Evolutionary conservation across 768 basidiomycete genomes (phyloP).

Genomic region (Psilocybe tampanensis): DNA sequence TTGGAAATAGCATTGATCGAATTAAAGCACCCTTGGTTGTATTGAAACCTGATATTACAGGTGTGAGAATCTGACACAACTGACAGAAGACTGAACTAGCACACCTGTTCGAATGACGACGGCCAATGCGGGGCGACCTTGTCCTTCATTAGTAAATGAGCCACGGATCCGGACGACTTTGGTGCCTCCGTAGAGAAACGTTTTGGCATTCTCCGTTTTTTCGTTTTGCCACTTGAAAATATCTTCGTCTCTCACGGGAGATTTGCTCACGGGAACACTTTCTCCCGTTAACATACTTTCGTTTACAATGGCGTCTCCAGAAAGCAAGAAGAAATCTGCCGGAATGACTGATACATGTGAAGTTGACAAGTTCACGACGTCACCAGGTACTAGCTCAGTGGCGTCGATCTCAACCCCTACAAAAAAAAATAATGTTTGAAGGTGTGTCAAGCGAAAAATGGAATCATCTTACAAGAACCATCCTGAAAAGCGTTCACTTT

Average conservation of each 20-base stretch:
- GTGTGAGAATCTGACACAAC: background rate
- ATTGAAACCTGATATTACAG: conserved; percentile 66
- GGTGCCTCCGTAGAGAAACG: conserved; percentile 90
- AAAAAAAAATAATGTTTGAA: conserved; percentile 1
- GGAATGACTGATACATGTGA: conserved; percentile 76
- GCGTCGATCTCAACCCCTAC: conserved; percentile 77
- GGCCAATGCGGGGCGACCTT: conserved; percentile 68
- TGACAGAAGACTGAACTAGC: conserved; percentile 9
- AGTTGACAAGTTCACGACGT: conserved; percentile 87
- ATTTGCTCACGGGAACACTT: conserved; percentile 94
- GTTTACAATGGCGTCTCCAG: conserved; percentile 97
- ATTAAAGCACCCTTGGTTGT: conserved; percentile 97
- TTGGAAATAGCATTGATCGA: conserved; percentile 97
- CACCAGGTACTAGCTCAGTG: conserved; percentile 83
- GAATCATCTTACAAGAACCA: conserved; percentile 60
- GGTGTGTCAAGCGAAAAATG: background rate
- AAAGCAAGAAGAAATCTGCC: conserved; percentile 88
- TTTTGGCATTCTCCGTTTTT: conserved; percentile 74
- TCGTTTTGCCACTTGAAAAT: conserved; percentile 70
- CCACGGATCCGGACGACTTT: conserved; percentile 86
- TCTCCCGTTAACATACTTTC: conserved; percentile 99
- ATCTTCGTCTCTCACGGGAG: conserved; percentile 79
- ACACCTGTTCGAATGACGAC: conserved; percentile 86
- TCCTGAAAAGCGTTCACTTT: conserved; percentile 70
- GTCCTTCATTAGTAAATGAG: conserved; percentile 50